Percentiles rank a stretch among this genome's conserved stretches.
phyloP scores from a whole-genome alignment of 2,329 filamentous ascomycete species.

The Penicillium sp. region DNA sequence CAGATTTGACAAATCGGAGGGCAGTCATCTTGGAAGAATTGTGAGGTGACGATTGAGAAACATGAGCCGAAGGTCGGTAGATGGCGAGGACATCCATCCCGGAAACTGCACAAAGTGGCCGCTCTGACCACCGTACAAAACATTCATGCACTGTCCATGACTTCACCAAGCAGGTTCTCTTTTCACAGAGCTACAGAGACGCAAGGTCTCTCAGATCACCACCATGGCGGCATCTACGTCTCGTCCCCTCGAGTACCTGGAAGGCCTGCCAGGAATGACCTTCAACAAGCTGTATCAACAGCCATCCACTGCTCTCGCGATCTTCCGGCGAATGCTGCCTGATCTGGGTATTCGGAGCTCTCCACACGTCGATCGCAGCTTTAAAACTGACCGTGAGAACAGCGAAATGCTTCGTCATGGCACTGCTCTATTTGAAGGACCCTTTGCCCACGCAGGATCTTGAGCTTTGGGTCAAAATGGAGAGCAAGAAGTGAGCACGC shows the following conservation, averaged over 20 bases:
- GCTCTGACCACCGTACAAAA: slow-evolving; percentile 31
- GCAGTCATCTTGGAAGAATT: slow-evolving; percentile 48
- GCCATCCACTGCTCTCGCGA: slow-evolving; percentile 90
- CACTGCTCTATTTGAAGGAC: slow-evolving; percentile 83
- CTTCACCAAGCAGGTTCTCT: slow-evolving; percentile 15
- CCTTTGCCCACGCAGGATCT: slow-evolving; percentile 79
- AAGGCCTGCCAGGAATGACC: slow-evolving; percentile 84
- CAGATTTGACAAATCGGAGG: slow-evolving; percentile 65
- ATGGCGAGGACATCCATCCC: slow-evolving; percentile 20
- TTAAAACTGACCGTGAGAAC: slow-evolving; percentile 17
- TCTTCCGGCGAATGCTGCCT: slow-evolving; percentile 96
- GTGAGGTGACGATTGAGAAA: background rate
- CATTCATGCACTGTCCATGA: slow-evolving; percentile 10
- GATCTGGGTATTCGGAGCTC: slow-evolving; percentile 67
- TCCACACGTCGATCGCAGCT: slow-evolving; percentile 1
- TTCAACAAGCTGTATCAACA: slow-evolving; percentile 93
- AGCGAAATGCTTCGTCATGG: slow-evolving; percentile 97
- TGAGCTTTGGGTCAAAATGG: slow-evolving; percentile 80
- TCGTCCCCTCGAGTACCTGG: slow-evolving; percentile 82
- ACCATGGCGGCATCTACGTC: slow-evolving; percentile 59
- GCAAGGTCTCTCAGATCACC: slow-evolving; percentile 28
- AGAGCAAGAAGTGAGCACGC: slow-evolving; percentile 55
- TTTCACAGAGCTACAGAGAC: slow-evolving; percentile 21
- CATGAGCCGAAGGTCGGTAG: slow-evolving; percentile 7
- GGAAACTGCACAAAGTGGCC: slow-evolving; percentile 33